A percentile compares a stretch with the other conserved stretches of the same genome.
phyloP scores from a whole-genome alignment of 2,329 filamentous ascomycete species.

The Gremmenia infestans region DNA sequence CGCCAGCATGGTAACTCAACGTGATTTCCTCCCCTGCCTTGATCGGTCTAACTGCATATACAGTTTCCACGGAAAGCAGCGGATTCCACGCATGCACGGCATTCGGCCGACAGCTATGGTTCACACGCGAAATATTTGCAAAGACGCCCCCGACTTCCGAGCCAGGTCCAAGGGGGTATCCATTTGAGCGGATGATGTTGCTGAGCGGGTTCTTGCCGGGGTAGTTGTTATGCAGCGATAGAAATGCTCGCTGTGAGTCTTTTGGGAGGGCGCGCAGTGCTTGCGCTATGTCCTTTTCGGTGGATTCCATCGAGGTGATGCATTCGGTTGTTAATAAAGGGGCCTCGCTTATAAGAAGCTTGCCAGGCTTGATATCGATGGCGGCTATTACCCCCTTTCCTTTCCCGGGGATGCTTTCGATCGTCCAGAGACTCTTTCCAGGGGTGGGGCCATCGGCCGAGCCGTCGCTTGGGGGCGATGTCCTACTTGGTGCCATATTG shows the following conservation, averaged over 20 bases:
- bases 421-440: constrained; percentile 14
- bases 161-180: constrained; percentile 9
- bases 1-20: constrained; percentile 28
- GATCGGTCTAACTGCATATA: constrained; percentile 33
- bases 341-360: constrained; percentile 26
- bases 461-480: neutral
- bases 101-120: constrained; percentile 35
- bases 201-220: constrained; percentile 2
- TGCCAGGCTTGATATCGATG: constrained; percentile 23
- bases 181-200: constrained; percentile 11
- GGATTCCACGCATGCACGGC: constrained; percentile 34
- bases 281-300: constrained; percentile 21
- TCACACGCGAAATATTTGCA: constrained; percentile 31
- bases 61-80: constrained; percentile 24
- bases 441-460: neutral
- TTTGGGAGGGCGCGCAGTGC: constrained; percentile 17
- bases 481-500: constrained; percentile 9
- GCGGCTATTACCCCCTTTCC: constrained; percentile 25
- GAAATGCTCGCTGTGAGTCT: constrained; percentile 18
- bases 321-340: constrained; percentile 27
- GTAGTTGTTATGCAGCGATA: constrained; percentile 11
- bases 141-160: constrained; percentile 33
- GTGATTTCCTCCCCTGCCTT: constrained; percentile 33
- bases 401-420: constrained; percentile 24
- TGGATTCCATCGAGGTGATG: constrained; percentile 16